These are phyloP conservation scores for Russula sp. DNA, from an alignment of 768 basidiomycete species.

Conservation along the genomic window DNA sequence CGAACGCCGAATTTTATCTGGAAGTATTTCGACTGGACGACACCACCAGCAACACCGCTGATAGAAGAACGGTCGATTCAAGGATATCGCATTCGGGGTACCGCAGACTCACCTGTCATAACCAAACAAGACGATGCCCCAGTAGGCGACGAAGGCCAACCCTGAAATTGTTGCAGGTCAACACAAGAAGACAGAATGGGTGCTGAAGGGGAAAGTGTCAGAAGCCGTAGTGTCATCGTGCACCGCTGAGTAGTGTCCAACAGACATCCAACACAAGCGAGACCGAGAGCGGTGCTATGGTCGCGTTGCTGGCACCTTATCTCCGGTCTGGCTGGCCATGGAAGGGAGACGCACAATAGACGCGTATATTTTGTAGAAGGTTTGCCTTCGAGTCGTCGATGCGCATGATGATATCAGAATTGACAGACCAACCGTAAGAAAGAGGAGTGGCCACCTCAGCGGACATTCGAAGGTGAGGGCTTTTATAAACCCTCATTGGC, in stretches of 20 bases:
- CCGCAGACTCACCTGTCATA: constrained; percentile 56
- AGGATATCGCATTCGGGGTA: constrained; percentile 3
- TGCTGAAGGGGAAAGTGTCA: neutral
- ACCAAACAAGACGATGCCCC: constrained; percentile 79
- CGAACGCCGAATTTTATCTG: constrained; percentile 54
- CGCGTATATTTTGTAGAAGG: constrained; percentile 52
- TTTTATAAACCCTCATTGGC: neutral
- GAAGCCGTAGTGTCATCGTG: neutral
- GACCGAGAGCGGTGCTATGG: too few species aligned
- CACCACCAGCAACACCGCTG: constrained; percentile 63
- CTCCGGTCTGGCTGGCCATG: neutral
- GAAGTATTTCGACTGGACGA: constrained; percentile 61
- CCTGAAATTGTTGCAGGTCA: constrained; percentile 34
- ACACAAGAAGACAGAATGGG: neutral
- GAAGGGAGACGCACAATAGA: constrained; percentile 47
- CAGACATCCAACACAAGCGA: too few species aligned
- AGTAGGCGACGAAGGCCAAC: constrained; percentile 68
- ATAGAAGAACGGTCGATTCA: constrained; percentile 11
- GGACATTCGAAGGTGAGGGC: neutral
- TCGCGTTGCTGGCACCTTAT: too few species aligned
- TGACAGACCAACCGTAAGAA: neutral
- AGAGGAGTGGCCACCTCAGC: neutral
- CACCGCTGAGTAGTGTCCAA: neutral
- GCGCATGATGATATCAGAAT: neutral
- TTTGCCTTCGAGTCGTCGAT: constrained; percentile 6